A percentile compares a stretch with the other conserved stretches of the same genome.
phyloP scores from a whole-genome alignment of 441 rosid genomes.

The Mallotus japonicus region DNA sequence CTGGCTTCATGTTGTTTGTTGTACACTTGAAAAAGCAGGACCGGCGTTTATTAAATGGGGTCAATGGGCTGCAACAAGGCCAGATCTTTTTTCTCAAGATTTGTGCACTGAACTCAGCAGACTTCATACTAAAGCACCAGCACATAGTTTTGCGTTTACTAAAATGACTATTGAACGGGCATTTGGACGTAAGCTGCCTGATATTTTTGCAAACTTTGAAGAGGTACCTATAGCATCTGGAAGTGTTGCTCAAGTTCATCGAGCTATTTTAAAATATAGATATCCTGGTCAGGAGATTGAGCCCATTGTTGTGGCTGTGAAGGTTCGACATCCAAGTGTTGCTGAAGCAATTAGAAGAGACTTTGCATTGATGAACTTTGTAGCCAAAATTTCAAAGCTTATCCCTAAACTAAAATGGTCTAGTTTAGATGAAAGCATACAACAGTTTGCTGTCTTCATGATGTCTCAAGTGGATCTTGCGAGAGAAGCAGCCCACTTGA shows the following conservation, averaged over 20 bases:
- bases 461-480: slow-evolving; percentile 99
- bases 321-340: slow-evolving; percentile 98
- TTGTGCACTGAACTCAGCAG: slow-evolving; percentile 78
- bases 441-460: slow-evolving; percentile 95
- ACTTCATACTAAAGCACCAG: slow-evolving; percentile 87
- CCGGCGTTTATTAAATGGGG: slow-evolving; percentile 99
- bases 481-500: slow-evolving; percentile 97
- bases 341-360: slow-evolving; percentile 96
- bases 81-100: slow-evolving; percentile 97
- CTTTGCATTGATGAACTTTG: slow-evolving; percentile 70
- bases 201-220: slow-evolving; percentile 83
- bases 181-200: slow-evolving; percentile 82
- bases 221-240: slow-evolving; percentile 95
- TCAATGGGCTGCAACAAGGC: slow-evolving; percentile 99
- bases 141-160: slow-evolving; percentile 83
- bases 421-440: slow-evolving; percentile 93
- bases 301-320: slow-evolving; percentile 85
- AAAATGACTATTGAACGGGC: slow-evolving; percentile 79
- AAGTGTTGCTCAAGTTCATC: slow-evolving; percentile 96
- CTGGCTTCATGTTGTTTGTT: slow-evolving; percentile 77
- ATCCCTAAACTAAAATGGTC: slow-evolving; percentile 85
- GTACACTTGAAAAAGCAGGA: slow-evolving; percentile 81
- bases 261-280: slow-evolving; percentile 75
- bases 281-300: slow-evolving; percentile 75
- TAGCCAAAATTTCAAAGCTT: slow-evolving; percentile 65